Evolutionary conservation across 2,329 filamentous ascomycete species (phyloP), one percentile per base, ranked within the genome.

Genomic region (Colletotrichum nymphaeae): DNA sequence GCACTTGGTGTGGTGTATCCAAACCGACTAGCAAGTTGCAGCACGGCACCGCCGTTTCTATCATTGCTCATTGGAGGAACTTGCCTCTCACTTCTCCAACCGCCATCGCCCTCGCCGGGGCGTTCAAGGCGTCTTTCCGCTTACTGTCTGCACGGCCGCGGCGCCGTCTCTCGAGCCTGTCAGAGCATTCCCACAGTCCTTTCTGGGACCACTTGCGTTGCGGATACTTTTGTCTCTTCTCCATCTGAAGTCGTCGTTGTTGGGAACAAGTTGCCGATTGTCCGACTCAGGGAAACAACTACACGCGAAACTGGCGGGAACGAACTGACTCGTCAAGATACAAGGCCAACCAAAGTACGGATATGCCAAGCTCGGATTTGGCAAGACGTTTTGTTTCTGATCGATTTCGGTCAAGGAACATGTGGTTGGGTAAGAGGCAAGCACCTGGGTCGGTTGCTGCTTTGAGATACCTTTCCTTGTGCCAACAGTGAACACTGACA

Each of bases 241-340:
- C 57, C 69, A 59, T 72, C 59, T 53, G 53, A 64, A 63, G 67
- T 67, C 26, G 46, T 24, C 56, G 22, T 60, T 24, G 5, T 14
- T 52, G 69, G 42, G 24, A 52, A 35, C 28, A 37, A 56, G 49
- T 63, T 59, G 64, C 65, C 70, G 60, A 32, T 35, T 49, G 30
- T 46, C 67, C 60, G 70, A 59, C 46, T 59, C 22, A 8, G 32
- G 42, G 7, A 64, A 32, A 32, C 24, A n/a, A 1, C 7, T 7
- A 24, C 60, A 70, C 22, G 49, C 67, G 67, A 73, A 73, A 73
- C 70, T 65, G 67, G 24, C 67, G 53, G 67, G 59, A 73, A 63
- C 32, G 53, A 30, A 52, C 26, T 64, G 67, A 72, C 58, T 73
- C 70, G 60, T 19, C 19, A 32, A 42, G 6, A 42, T 42, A 42